Percentiles rank a stretch among this genome's conserved stretches.
phyloP scores from a whole-genome alignment of 495 filamentous ascomycete species.

The Cercophora scortea region DNA sequence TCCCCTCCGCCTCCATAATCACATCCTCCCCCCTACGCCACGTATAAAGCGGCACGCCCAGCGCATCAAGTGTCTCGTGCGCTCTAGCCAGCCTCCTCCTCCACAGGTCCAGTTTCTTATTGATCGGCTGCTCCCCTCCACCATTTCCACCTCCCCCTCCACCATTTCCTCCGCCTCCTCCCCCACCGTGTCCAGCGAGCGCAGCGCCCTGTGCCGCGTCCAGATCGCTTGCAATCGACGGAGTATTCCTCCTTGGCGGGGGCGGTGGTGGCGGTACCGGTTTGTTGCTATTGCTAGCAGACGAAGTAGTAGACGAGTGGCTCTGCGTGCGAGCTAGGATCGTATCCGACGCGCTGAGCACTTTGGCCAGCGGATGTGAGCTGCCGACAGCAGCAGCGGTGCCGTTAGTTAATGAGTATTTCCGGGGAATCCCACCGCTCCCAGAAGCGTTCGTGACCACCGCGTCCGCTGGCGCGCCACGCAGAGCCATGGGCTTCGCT shows the following conservation, averaged over 20 bases:
- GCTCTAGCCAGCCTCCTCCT: conserved; percentile 68
- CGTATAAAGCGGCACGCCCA: conserved; percentile 67
- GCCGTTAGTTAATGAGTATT: background rate
- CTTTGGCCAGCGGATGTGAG: conserved; percentile 25
- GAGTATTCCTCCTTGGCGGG: conserved; percentile 24
- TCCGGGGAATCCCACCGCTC: too few species aligned
- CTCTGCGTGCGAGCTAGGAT: background rate
- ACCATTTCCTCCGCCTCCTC: conserved; percentile 2
- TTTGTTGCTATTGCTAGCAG: background rate
- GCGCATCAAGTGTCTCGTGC: conserved; percentile 54
- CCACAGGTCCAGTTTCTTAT: conserved; percentile 84
- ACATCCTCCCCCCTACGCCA: conserved; percentile 87
- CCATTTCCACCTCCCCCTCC: conserved; percentile 6
- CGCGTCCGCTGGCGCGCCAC: conserved; percentile 29
- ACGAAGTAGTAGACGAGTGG: background rate
- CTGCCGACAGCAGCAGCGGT: conserved; percentile 8
- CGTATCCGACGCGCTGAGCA: conserved; percentile 24
- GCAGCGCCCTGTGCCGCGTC: conserved; percentile 14
- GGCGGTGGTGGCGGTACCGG: conserved; percentile 22
- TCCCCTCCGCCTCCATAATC: conserved; percentile 39
- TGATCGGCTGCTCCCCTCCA: conserved; percentile 36
- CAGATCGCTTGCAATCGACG: conserved; percentile 14
- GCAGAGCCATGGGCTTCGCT: conserved; percentile 58
- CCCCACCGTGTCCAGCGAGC: conserved; percentile 1
- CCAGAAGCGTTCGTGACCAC: too few species aligned